A percentile compares a stretch with the other conserved stretches of the same genome.
These are phyloP conservation scores for Rhynchospora tenuis DNA, from an alignment of 176 grass and related monocot genomes.

Conservation along the genomic window DNA sequence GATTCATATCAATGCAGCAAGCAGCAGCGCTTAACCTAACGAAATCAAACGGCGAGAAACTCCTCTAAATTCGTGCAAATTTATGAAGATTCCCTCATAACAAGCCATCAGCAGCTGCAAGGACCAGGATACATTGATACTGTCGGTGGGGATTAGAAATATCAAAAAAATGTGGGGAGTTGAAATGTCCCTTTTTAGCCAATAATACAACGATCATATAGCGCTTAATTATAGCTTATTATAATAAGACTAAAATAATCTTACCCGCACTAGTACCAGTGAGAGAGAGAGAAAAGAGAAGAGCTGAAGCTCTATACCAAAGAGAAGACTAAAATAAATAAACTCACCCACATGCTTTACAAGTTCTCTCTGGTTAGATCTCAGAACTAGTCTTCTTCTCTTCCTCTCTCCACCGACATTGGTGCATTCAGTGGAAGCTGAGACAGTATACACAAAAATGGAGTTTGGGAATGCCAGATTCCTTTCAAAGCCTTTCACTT, in stretches of 20 bases:
- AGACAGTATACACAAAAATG: not conserved
- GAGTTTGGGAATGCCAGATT: slow-evolving; percentile 23
- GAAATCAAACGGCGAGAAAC: too few species aligned
- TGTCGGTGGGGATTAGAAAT: too few species aligned
- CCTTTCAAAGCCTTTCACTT: not conserved
- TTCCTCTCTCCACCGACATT: not conserved
- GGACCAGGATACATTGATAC: too few species aligned
- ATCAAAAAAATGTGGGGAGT: not conserved
- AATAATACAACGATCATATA: not conserved
- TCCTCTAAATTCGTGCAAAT: too few species aligned
- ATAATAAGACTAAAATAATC: slow-evolving; percentile 9
- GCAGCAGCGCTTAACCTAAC: too few species aligned
- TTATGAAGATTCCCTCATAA: too few species aligned
- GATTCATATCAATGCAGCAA: too few species aligned
- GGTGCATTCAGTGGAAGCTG: slow-evolving; percentile 10
- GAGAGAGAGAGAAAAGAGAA: not conserved
- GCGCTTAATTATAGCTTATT: slow-evolving; percentile 7
- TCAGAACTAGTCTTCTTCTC: not conserved
- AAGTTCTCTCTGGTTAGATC: slow-evolving; percentile 18
- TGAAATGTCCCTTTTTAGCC: slow-evolving; percentile 13
- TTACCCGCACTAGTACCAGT: not conserved
- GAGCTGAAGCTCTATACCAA: not conserved
- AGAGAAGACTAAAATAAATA: not conserved
- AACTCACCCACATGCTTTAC: slow-evolving; percentile 23
- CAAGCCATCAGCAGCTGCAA: too few species aligned